Evolutionary conservation across 2,329 filamentous ascomycete species (phyloP).

Genomic region (Sporothrix humicola): DNA sequence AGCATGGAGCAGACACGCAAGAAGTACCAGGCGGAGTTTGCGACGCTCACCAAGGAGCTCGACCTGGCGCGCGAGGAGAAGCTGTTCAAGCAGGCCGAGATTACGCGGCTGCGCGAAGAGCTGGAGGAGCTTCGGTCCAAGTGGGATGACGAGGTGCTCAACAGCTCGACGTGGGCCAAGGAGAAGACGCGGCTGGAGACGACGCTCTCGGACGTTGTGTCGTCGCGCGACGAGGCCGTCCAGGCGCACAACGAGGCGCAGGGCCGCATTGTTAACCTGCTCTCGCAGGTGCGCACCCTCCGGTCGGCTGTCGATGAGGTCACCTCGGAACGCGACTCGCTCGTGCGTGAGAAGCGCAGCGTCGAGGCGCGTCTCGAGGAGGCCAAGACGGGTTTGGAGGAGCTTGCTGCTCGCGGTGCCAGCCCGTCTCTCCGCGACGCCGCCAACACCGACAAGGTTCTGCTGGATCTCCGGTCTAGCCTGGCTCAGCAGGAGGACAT

Average conservation of each 20-base stretch:
- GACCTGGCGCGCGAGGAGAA: constrained; percentile 90
- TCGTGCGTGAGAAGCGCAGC: constrained; percentile 87
- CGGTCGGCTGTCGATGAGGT: constrained; percentile 86
- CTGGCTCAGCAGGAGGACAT: constrained; percentile 94
- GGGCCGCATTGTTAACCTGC: constrained; percentile 84
- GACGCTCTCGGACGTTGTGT: constrained; percentile 83
- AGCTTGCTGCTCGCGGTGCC: constrained; percentile 81
- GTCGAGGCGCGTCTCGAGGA: constrained; percentile 85
- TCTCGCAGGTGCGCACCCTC: constrained; percentile 86
- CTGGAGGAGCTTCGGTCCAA: constrained; percentile 92
- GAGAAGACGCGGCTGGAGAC: constrained; percentile 92
- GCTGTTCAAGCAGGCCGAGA: constrained; percentile 85
- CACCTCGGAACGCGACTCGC: constrained; percentile 79
- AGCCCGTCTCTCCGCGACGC: constrained; percentile 88
- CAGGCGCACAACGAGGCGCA: constrained; percentile 94
- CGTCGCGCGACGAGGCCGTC: constrained; percentile 91
- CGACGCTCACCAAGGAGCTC: constrained; percentile 86
- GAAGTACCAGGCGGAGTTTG: constrained; percentile 95
- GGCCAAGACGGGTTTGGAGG: constrained; percentile 85
- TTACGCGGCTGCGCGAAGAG: constrained; percentile 88
- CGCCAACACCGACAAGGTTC: constrained; percentile 75
- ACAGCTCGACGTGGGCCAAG: constrained; percentile 97
- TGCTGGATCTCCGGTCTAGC: constrained; percentile 85
- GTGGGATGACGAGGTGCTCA: constrained; percentile 97
- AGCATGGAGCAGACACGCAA: constrained; percentile 96